Base-by-base conservation (phyloP, 2,329 filamentous ascomycete species). In the Periconia sp. region DNA sequence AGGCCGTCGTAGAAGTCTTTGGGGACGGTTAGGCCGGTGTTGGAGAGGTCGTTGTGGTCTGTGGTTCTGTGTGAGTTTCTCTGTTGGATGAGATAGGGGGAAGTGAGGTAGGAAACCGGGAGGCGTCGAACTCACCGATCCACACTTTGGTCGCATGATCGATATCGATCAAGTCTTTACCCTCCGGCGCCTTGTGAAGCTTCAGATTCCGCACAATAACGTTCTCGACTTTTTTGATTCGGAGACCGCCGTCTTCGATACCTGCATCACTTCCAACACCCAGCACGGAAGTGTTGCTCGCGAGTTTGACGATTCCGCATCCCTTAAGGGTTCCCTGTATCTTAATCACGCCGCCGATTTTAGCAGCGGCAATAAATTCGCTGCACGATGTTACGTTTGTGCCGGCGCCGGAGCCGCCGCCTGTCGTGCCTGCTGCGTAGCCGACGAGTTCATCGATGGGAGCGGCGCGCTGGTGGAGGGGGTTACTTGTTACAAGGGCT, bases 141-240 rank as follows among this genome's bases (percentile, higher is more conserved):
- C 86, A 70, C 46, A 71, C 77, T 59, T 86, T 85, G 53, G 69
- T 82, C 2, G 81, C 79, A 13, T 66, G 69, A 69, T 86, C 81
- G 54, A 87, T 82, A 57, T 79, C 81, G 59, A 88, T 81, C 53
- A 81, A 82, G 61, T 87, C 85, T 18, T 84, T 84, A 56, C 81
- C 78, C 23, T 71, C 68, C 10, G 84, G 84, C 14, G 77, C 66
- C 31, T 85, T 82, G 64, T 84, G 81, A 56, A 79, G 72, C 61
- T 86, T 84, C 55, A 88, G 66, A 77, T 88, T 88, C 35, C 84
- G 80, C 58, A 88, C 69, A 58, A 87, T 86, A 54, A 87, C 82
- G 66, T 87, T 87, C 52, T 70, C 75, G 37, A 76, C 74, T 41
- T 75, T 74, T 60, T 80, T 79, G 71, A 87, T 76, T 57, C 80